Conservation (phyloP, 2,329 filamentous ascomycete genomes). For the Coleophoma cylindrospora region DNA sequence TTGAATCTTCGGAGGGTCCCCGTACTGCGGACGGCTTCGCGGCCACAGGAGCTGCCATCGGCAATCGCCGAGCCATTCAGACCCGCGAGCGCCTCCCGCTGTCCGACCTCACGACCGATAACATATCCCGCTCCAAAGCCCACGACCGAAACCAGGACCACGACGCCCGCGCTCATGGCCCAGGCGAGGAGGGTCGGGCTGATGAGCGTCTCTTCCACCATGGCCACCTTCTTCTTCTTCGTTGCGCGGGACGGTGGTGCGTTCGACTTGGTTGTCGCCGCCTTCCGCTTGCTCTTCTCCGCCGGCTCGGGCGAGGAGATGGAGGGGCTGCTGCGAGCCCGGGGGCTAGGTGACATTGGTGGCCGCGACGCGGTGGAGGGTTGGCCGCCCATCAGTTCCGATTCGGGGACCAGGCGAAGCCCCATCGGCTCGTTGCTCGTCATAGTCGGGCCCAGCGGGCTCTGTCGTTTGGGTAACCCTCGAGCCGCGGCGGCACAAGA, state of each 20-base stretch:
- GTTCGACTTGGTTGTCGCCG: conserved; percentile 19
- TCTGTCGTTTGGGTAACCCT: conserved; percentile 60
- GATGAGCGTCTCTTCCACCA: conserved; percentile 37
- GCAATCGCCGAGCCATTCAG: conserved; percentile 16
- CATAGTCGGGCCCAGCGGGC: conserved; percentile 19
- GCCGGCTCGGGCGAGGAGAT: conserved; percentile 18
- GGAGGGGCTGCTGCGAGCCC: conserved; percentile 16
- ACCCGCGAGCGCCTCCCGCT: conserved; percentile 42
- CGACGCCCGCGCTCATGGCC: conserved; percentile 60
- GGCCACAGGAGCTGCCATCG: conserved; percentile 17
- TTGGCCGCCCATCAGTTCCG: conserved; percentile 43
- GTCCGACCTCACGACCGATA: conserved; percentile 61
- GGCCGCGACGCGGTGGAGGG: conserved; percentile 22
- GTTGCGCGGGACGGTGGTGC: conserved; percentile 31
- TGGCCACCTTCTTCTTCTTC: conserved; percentile 41
- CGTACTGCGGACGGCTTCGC: conserved; percentile 15
- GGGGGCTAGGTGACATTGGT: conserved; percentile 16
- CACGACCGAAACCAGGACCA: conserved; percentile 63
- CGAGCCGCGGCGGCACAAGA: conserved; percentile 90
- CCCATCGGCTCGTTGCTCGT: conserved; percentile 36
- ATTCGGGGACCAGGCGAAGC: conserved; percentile 55
- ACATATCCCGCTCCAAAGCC: conserved; percentile 67
- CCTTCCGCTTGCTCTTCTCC: conserved; percentile 47
- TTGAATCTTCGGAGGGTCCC: conserved; percentile 22
- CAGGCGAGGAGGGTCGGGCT: conserved; percentile 59